Evolutionary conservation across 2,329 filamentous ascomycete species (phyloP), one percentile per base, ranked within the genome.

Genomic region (Aspergillus sp.): DNA sequence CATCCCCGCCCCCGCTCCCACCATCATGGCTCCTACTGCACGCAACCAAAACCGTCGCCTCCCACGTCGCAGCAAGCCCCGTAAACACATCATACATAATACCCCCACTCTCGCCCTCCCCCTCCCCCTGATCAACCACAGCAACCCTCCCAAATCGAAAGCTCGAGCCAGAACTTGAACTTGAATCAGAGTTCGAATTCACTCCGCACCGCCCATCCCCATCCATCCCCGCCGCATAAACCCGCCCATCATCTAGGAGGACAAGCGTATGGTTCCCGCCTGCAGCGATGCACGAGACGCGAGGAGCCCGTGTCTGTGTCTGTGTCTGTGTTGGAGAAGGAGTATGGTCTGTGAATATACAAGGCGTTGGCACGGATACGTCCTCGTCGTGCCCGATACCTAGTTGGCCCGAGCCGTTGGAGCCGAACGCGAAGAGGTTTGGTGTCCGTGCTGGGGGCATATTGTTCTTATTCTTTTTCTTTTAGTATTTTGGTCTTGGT

Each of bases 251-350:
- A 4, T 78, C 68, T n/a, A 83, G 84, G 11, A 92, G 78, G 9
- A 96, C 71, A 4, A 97, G 76, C 0, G 91, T 96, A 73, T 97
- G 93, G 68, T 97, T 97, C 1, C 93, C 93, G 4, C 93, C 93
- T 7, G 90, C 81, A 45, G 70, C 75, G 24, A 88, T 79, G 13
- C 69, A 65, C 13, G 54, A 45, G n/a, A 54, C 44, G 4, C 30
- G 17, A 11, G 17, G 5, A 7, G 0, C 2, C 12, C 9, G 27
- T 30, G 9, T 30, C 9, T 30, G 27, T 24, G 24, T 15, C 34
- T 20, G 20, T 5, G 20, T 33, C 17, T 20, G 5, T 15, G 15
- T 39, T 24, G 30, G 4, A 3, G 46, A 20, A 15, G 9, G 13
- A 30, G 15, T 11, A 27, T 5, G 2, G 2, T 52, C 50, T 33